Conservation (phyloP, 495 filamentous ascomycete species). For the Aspergillus homomorphus region DNA sequence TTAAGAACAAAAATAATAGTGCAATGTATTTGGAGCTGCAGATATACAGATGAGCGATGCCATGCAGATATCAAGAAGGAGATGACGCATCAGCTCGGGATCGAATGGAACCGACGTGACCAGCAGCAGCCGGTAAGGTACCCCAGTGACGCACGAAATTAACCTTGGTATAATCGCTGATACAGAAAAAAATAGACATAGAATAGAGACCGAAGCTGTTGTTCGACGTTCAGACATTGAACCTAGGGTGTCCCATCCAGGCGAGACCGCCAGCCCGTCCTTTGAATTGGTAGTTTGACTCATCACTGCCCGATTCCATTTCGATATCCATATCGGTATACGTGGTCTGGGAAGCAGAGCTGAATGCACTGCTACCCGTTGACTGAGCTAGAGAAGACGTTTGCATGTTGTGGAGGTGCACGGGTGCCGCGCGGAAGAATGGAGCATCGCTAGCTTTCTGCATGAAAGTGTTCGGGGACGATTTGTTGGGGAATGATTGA, state of each 20-base stretch:
- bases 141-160: not conserved
- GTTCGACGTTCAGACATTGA: not conserved
- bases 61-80: not conserved
- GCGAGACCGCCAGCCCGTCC: conserved; percentile 15
- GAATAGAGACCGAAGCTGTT: not conserved
- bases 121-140: not conserved
- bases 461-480: conserved; percentile 3
- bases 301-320: conserved; percentile 28
- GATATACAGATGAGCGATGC: not conserved
- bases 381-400: conserved; percentile 18
- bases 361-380: conserved; percentile 25
- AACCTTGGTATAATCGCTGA: conserved; percentile 4
- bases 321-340: conserved; percentile 49
- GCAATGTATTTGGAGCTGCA: not conserved
- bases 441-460: conserved; percentile 20
- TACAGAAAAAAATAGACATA: not conserved
- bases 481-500: conserved; percentile 18
- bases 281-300: conserved; percentile 17
- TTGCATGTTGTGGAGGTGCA: conserved; percentile 22
- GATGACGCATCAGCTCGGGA: not conserved
- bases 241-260: conserved; percentile 25
- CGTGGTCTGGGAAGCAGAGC: conserved; percentile 24
- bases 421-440: conserved; percentile 14
- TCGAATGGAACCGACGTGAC: not conserved
- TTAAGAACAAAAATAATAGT: not conserved